Base-by-base conservation (phyloP, 129 eudicot genomes). In the Flaveria sonorensis region DNA sequence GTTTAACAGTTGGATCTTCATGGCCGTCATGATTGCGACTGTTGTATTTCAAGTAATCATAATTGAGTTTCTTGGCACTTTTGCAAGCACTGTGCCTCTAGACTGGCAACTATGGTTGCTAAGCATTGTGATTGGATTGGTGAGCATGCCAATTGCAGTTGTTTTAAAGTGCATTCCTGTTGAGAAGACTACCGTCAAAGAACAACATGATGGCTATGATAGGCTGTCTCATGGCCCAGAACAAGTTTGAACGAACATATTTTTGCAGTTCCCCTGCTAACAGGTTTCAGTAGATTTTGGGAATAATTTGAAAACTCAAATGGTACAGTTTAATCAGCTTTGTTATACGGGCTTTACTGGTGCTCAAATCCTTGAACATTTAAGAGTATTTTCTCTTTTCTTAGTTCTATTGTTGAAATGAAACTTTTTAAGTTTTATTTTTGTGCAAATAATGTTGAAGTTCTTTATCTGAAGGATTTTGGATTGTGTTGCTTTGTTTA, bases 21-120 rank as follows among this genome's bases (percentile, higher is more conserved):
- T 85, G 19, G 88, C 82, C 10, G 88, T 93, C 63, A 84, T 90
- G 79, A 73, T 79, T 4, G 65, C 88, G 8, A 90, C 92, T 0
- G 89, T 90, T 15, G 82, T 75, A 6, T 93, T 90, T 80, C 97
- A 93, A 85, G 88, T 85, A 3, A 84, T 87, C 57, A 88, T 93
- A 66, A 92, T 93, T 0, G 97, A 93, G 73, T 93, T 90, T 80
- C 79, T 93, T 47, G 96, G 98, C 55, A 70, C 90, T 14, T 90
- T 93, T 59, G 98, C 98, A 16, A 90, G 96, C 96, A 93, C 97
- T 28, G 89, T 88, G 1, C 98, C 92, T 0, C 79, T 93, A 19
- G 87, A 79, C 81, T 87, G 97, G 96, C 79, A 90, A 59, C 87
- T 90, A 28, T 93, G 98, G 98, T 28, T 85, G 23, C 85, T 85